phyloP scores from a whole-genome alignment of 2,329 filamentous ascomycete genomes.

The Mycosphaerella sp. region DNA sequence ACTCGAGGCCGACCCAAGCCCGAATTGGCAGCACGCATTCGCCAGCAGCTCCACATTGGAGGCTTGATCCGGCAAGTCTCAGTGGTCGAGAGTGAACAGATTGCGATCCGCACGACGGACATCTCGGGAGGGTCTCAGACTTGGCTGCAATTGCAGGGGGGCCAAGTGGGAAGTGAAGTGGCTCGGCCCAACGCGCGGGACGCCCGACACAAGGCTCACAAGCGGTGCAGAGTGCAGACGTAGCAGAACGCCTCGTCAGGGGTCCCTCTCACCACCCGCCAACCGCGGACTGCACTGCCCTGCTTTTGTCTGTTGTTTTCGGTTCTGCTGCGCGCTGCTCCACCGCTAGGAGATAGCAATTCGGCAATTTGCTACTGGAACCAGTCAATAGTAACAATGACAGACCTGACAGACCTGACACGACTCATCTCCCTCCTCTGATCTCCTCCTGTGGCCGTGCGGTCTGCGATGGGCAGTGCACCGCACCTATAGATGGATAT shows the following conservation, averaged over 20 bases:
- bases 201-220: neutral
- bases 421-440: too few species aligned
- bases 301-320: neutral
- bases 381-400: too few species aligned
- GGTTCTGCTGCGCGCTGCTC: too few species aligned
- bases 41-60: slow-evolving; percentile 6
- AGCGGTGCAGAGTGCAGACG: neutral
- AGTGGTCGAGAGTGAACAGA: slow-evolving; percentile 6
- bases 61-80: slow-evolving; percentile 3
- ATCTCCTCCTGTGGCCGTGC: too few species aligned
- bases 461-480: too few species aligned
- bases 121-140: neutral
- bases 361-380: too few species aligned
- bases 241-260: neutral
- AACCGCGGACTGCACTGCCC: neutral
- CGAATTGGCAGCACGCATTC: slow-evolving; percentile 1
- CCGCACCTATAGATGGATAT: too few species aligned
- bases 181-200: slow-evolving; percentile 1
- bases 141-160: neutral
- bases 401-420: too few species aligned
- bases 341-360: too few species aligned
- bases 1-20: neutral
- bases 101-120: slow-evolving; percentile 9
- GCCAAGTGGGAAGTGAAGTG: neutral
- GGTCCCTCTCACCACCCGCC: neutral